phyloP scores from a whole-genome alignment of 208 protist species.

The Trypanosoma platydactyli region DNA sequence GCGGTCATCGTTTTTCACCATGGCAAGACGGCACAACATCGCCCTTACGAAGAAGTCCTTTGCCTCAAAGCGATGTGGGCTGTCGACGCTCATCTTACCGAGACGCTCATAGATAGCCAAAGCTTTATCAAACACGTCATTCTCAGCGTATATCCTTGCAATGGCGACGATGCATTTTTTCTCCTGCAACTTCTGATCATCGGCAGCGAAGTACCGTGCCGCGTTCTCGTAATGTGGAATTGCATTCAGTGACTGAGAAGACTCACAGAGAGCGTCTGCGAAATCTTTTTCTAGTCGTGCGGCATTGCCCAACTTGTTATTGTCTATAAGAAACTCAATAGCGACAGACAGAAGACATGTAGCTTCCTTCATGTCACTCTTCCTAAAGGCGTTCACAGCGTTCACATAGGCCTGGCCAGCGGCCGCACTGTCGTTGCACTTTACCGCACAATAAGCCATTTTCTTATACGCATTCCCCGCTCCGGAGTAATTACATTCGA shows the following conservation, averaged over 20 bases:
- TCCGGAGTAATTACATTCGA: constrained; percentile 72
- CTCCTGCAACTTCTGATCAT: constrained; percentile 72
- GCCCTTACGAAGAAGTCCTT: constrained; percentile 86
- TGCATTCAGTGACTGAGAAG: constrained; percentile 55
- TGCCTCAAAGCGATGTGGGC: constrained; percentile 81
- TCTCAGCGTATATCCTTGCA: constrained; percentile 75
- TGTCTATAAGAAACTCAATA: constrained; percentile 69
- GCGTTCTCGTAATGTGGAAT: constrained; percentile 79
- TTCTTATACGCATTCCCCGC: constrained; percentile 77
- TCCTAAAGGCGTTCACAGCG: constrained; percentile 63
- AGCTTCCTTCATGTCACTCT: constrained; percentile 61
- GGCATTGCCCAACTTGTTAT: constrained; percentile 60
- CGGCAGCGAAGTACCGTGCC: constrained; percentile 76
- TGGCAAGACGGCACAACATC: constrained; percentile 80
- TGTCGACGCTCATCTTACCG: constrained; percentile 26
- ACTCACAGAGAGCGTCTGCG: constrained; percentile 61
- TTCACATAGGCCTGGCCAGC: constrained; percentile 53
- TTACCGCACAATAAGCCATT: constrained; percentile 66
- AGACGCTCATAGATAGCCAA: constrained; percentile 84
- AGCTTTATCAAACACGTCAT: constrained; percentile 78
- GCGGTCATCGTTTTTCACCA: constrained; percentile 75
- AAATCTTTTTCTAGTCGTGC: constrained; percentile 73
- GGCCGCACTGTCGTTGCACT: constrained; percentile 46
- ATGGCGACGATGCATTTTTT: constrained; percentile 84
- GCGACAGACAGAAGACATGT: constrained; percentile 62